Evolutionary conservation across 2,329 filamentous ascomycete genomes (phyloP).

Genomic region (Colletotrichum simmondsii): DNA sequence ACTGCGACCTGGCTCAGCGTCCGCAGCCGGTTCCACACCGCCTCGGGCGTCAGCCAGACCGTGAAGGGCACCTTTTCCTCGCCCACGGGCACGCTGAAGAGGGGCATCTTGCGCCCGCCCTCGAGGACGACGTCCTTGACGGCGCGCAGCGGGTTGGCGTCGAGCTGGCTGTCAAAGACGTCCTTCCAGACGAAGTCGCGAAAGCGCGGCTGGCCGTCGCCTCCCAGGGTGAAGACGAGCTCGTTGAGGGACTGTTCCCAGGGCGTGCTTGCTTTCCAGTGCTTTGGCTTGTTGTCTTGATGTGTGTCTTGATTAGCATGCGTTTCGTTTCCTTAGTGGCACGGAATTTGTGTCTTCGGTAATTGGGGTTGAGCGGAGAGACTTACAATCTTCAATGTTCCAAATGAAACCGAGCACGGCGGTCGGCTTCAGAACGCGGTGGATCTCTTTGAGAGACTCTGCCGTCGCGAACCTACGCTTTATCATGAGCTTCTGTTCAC

Average conservation of each 20-base stretch:
- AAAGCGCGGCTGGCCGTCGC: slow-evolving; percentile 72
- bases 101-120: slow-evolving; percentile 46
- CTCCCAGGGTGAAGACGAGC: slow-evolving; percentile 61
- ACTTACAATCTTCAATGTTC: slow-evolving; percentile 78
- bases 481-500: neutral
- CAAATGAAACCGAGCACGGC: slow-evolving; percentile 75
- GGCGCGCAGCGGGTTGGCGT: slow-evolving; percentile 62
- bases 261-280: slow-evolving; percentile 63
- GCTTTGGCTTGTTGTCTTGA: slow-evolving; percentile 69
- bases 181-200: slow-evolving; percentile 71
- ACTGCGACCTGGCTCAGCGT: slow-evolving; percentile 77
- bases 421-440: slow-evolving; percentile 70
- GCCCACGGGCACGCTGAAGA: slow-evolving; percentile 71
- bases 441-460: slow-evolving; percentile 72
- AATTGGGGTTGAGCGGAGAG: neutral
- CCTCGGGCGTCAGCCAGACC: slow-evolving; percentile 67
- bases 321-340: no score
- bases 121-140: slow-evolving; percentile 53
- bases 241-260: slow-evolving; percentile 74
- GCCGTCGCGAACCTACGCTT: slow-evolving; percentile 72
- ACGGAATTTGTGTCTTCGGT: no score
- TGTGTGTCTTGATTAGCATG: no score
- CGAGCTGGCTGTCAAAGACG: slow-evolving; percentile 70
- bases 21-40: slow-evolving; percentile 71
- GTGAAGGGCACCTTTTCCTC: slow-evolving; percentile 67